These are phyloP conservation scores for Aspergillus udagawae DNA, from an alignment of 2,329 filamentous ascomycete species.

Conservation along the genomic window DNA sequence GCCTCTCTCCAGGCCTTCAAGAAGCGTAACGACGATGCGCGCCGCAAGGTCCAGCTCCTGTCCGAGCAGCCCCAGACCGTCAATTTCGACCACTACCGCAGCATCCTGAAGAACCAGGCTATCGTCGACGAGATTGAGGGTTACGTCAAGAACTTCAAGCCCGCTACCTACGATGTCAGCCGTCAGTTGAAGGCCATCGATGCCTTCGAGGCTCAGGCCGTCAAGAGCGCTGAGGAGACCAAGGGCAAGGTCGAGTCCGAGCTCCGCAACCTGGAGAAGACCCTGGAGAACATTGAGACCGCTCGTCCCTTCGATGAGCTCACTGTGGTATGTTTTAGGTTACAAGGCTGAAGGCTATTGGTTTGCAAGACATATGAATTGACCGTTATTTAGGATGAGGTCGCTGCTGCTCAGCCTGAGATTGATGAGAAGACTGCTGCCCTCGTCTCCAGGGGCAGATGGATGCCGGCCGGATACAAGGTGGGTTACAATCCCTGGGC, in stretches of 20 bases:
- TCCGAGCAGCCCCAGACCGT: conserved; percentile 79
- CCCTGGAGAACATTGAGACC: conserved; percentile 93
- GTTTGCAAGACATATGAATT: conserved; percentile 1
- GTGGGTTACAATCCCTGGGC: conserved; percentile 50
- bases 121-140: conserved; percentile 96
- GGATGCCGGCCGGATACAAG: conserved; percentile 98
- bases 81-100: conserved; percentile 92
- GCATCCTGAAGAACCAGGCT: conserved; percentile 89
- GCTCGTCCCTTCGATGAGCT: conserved; percentile 94
- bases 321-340: conserved; percentile 71
- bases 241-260: conserved; percentile 95
- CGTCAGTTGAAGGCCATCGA: conserved; percentile 98
- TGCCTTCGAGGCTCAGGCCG: conserved; percentile 91
- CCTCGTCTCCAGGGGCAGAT: conserved; percentile 96
- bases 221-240: conserved; percentile 95
- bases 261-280: conserved; percentile 89
- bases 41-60: conserved; percentile 83
- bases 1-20: conserved; percentile 93
- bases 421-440: conserved; percentile 96
- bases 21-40: conserved; percentile 98
- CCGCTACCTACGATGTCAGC: conserved; percentile 82
- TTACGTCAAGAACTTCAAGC: conserved; percentile 88
- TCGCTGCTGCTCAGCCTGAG: conserved; percentile 87
- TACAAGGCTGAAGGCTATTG: neutral
- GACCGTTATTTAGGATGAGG: conserved; percentile 67